Percentiles rank a stretch among this genome's conserved stretches.
Evolutionary conservation across 2,329 filamentous ascomycete species (phyloP).

Genomic region (Fusarium avenaceum): DNA sequence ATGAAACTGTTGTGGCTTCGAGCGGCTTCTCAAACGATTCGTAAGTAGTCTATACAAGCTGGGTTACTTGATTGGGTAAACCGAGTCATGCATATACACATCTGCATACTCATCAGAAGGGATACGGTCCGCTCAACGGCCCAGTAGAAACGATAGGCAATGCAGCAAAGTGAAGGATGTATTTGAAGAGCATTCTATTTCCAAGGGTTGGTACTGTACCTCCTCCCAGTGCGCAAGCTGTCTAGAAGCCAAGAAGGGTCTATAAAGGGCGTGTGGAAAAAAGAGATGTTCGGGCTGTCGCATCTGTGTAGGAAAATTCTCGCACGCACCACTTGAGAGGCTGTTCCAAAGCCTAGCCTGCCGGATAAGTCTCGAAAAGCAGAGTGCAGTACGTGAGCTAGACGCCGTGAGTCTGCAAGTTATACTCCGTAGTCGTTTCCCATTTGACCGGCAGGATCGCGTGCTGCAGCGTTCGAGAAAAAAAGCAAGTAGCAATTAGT

Average conservation of each 20-base stretch:
- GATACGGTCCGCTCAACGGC: neutral
- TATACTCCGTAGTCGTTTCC: slow-evolving; percentile 4
- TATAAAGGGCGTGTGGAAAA: neutral
- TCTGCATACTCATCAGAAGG: slow-evolving; percentile 3
- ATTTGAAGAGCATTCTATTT: neutral
- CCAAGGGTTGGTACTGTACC: neutral
- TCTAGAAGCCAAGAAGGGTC: neutral
- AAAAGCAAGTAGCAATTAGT: slow-evolving; percentile 37
- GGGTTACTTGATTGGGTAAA: slow-evolving; percentile 47
- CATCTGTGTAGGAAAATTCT: neutral
- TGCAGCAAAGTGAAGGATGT: neutral
- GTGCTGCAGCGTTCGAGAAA: slow-evolving; percentile 25
- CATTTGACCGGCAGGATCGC: neutral
- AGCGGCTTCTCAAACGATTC: slow-evolving; percentile 4
- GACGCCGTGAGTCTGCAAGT: neutral
- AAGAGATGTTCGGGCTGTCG: neutral
- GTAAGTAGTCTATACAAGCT: slow-evolving; percentile 1
- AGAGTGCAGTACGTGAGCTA: neutral
- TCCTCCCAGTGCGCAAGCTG: neutral
- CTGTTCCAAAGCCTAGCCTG: slow-evolving; percentile 20
- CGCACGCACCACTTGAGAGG: slow-evolving; percentile 14
- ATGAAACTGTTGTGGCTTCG: slow-evolving; percentile 42
- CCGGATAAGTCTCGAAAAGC: neutral
- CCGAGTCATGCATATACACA: slow-evolving; percentile 31
- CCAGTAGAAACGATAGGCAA: neutral